phyloP scores from a whole-genome alignment of 208 protist genomes.

The Lotmaria passim region DNA sequence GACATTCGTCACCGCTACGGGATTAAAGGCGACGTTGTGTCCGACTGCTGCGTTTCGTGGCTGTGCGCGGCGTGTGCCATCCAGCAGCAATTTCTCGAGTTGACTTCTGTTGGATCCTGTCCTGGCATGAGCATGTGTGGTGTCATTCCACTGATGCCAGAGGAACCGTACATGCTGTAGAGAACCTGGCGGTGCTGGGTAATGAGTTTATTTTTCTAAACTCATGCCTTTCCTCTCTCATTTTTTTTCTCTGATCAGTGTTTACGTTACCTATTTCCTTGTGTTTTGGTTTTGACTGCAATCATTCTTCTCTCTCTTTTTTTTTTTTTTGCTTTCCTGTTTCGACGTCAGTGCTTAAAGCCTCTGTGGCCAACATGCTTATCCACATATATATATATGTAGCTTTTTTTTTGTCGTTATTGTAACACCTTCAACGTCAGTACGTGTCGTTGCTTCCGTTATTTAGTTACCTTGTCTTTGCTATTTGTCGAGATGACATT shows the following conservation, averaged over 20 bases:
- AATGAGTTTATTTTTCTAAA: background rate
- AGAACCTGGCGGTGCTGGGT: background rate
- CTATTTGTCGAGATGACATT: too few species aligned
- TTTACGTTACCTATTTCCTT: constrained; percentile 15
- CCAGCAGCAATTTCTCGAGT: constrained; percentile 66
- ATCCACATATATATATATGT: too few species aligned
- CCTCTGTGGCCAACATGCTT: too few species aligned
- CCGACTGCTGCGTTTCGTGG: constrained; percentile 32
- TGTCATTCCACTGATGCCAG: constrained; percentile 6
- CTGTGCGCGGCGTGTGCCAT: constrained; percentile 45
- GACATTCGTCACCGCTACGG: constrained; percentile 35
- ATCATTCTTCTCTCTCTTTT: background rate
- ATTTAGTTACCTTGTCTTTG: too few species aligned
- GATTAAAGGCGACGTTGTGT: constrained; percentile 19
- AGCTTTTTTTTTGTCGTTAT: constrained; percentile 19
- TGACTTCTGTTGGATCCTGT: constrained; percentile 53
- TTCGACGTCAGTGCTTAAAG: too few species aligned
- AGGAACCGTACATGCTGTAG: constrained; percentile 32
- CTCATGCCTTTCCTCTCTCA: constrained; percentile 9
- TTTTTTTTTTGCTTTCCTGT: constrained; percentile 1
- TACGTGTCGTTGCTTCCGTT: too few species aligned
- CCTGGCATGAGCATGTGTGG: constrained; percentile 51
- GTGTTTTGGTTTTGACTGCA: too few species aligned
- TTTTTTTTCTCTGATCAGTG: constrained; percentile 12
- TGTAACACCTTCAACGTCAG: too few species aligned